These are phyloP conservation scores for Lagerstroemia speciosa DNA, from an alignment of 345 rosid genomes.

Conservation along the genomic window DNA sequence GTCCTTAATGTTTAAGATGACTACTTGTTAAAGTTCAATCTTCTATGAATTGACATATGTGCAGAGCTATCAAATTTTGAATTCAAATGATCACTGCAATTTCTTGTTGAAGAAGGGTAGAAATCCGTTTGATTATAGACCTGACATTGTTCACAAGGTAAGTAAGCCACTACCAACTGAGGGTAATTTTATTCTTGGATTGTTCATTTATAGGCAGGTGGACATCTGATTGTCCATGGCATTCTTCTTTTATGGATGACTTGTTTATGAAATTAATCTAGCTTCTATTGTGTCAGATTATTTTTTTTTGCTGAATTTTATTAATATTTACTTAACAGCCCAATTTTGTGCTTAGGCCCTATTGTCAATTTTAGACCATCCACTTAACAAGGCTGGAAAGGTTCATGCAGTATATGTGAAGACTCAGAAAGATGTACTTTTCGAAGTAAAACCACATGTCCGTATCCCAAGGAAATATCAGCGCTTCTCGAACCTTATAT, in stretches of 20 bases:
- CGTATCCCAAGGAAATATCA: conserved; percentile 84
- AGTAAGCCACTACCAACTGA: conserved; percentile 7
- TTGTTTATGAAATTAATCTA: too few relatives aligned
- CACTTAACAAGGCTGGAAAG: conserved; percentile 80
- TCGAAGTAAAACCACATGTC: conserved; percentile 81
- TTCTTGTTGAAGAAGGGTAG: conserved; percentile 61
- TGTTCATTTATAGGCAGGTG: too few relatives aligned
- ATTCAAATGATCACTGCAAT: conserved; percentile 80
- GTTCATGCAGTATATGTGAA: conserved; percentile 66
- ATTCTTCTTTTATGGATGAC: too few relatives aligned
- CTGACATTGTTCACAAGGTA: conserved; percentile 83
- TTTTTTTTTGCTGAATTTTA: too few relatives aligned
- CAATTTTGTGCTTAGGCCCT: conserved; percentile 44
- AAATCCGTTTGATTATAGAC: conserved; percentile 76
- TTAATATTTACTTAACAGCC: neutral
- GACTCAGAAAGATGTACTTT: conserved; percentile 79
- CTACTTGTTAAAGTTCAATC: too few relatives aligned
- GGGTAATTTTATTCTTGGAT: too few relatives aligned
- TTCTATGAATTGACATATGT: too few relatives aligned
- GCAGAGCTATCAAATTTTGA: conserved; percentile 74
- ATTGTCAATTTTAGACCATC: conserved; percentile 72
- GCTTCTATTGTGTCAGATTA: too few relatives aligned
- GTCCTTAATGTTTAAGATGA: too few relatives aligned
- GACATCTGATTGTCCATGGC: too few relatives aligned
- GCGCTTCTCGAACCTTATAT: conserved; percentile 74